Base-by-base conservation (phyloP, 176 grass and related monocot species). In the Triticum monococcum region DNA sequence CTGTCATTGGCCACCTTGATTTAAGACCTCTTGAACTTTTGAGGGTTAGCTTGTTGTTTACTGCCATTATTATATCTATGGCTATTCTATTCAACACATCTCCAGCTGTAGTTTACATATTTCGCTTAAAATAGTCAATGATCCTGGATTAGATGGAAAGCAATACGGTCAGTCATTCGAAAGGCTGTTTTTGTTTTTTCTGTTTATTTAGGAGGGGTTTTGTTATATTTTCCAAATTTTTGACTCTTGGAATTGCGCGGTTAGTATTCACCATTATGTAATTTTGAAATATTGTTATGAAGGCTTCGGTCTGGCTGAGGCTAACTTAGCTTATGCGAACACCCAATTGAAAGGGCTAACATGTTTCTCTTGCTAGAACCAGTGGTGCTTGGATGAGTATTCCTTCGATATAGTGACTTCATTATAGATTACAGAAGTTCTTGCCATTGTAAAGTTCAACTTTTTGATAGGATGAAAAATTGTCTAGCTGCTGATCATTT, bases 381-480 rank as follows among this genome's bases (percentile, higher is more conserved):
- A 43, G 24, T 31, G 23, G 43, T 46, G 38, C 37, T 65, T 80
- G 61, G 79, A 65, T 80, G 16, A 30, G 61, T 45, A 10, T 66
- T 80, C 24, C 1, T 16, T 46, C 3, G 24, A 80, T 80, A 30
- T 66, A 26, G 17, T 46, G 37, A 80, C 16, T 65, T 24, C 16
- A 30, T 80, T 65, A 3, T 65, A 80, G 60, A 80, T 45, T 80
- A 41, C 38, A 73, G 3, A 74, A 74, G n/a, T 48, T 74, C n/a
- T 41, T 16, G 6, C 38, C 6, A 8, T 74, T 46, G 17, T 38
- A 10, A 72, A 75, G 41, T 48, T 71, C 32, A 71, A 71, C 18
- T 38, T 71, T 75, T 48, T 28, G n/a, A 26, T 25, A 11, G 16
- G 61, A 59, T 35, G 31, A 37, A 62, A 13, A 2, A 7, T 79